Evolutionary conservation across 441 rosid species (phyloP), one percentile per base, ranked within the genome.

Genomic region (Gossypium aridum): DNA sequence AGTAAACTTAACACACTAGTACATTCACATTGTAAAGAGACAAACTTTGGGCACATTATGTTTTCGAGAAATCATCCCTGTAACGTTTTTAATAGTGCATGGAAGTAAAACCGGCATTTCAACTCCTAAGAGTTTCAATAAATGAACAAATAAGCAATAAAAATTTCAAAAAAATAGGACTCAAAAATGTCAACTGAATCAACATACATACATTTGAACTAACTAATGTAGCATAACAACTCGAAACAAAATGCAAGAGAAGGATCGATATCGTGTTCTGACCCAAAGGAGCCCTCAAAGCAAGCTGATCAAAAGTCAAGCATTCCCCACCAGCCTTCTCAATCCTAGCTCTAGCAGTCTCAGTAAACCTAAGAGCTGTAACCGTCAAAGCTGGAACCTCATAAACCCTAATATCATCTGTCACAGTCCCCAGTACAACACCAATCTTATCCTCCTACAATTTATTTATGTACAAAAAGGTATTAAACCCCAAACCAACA

Each of bases 311-410:
- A 73, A 93, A 95, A 19, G 96, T 95, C 75, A 95, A 82, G 83
- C 98, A 93, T 78, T 95, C 97, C n/a, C 98, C 98, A 12, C 98
- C 97, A 26, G 93, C 93, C 80, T 93, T 91, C 89, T 89, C 99
- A 25, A 93, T 90, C 78, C 97, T 79, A 9, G 96, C 98, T 39
- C 97, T 87, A 3, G 92, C 96, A 0, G 93, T 91, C 85, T 95
- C 95, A 0, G 97, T 93, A 70, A 95, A 93, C 84, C 89, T 89
- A 81, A 95, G 78, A 34, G 98, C 97, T 7, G 95, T 87, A n/a
- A 93, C 92, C 75, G 91, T 93, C 80, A 95, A 34, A 0, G 95
- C 86, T 0, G 98, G 97, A 51, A 93, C 91, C 54, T 92, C 97
- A 45, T 95, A 87, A 23, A 86, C 90, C 84, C 99, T 87, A 64